Base-by-base conservation (phyloP, 208 protist genomes). In the Trypanosomatidae sp. region DNA sequence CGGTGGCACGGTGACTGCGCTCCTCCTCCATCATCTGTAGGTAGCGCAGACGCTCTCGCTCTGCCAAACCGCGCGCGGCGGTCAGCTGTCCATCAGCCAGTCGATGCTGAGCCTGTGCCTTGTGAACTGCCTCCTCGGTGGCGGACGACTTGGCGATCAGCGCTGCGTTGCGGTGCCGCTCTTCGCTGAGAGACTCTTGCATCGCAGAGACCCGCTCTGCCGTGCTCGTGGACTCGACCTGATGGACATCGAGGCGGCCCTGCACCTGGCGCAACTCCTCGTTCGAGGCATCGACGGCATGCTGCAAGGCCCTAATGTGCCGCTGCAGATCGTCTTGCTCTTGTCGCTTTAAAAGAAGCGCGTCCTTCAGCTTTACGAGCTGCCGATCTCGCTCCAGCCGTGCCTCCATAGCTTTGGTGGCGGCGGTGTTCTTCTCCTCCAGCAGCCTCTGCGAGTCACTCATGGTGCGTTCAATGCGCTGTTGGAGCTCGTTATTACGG, bases 261-360 rank as follows among this genome's bases (percentile, higher is more conserved):
- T 84, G 83, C 56, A 90, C 49, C 76, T 89, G 77, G 15, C 84
- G 83, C 47, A 93, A 66, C 79, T 94, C 89, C 30, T 91, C 86
- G 28, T 86, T 82, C 5, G 86, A 80, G 4, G 80, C 77, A 28
- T 82, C 82, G 22, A 90, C 79, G 13, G 91, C 71, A 50, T 84
- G 84, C 70, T 91, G 86, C 62, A 91, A 80, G 6, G 88, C 86
- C n/a, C 66, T 69, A 19, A 92, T 56, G 80, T 92, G 91, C 8
- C 91, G 81, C 66, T 91, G 80, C 15, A 84, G 76, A 79, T 96
- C 91, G 12, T 96, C 91, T 58, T 91, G 83, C 73, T 91, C 85
- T 50, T 93, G 83, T 44, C 77, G 76, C 77, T 87, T 67, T 30
- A 90, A 33, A 13, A 74, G 65, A 17, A 90, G 82, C 15, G 85